Evolutionary conservation across 2,329 filamentous ascomycete species (phyloP), one percentile per base, ranked within the genome.

Genomic region (Trichoderma sp.): DNA sequence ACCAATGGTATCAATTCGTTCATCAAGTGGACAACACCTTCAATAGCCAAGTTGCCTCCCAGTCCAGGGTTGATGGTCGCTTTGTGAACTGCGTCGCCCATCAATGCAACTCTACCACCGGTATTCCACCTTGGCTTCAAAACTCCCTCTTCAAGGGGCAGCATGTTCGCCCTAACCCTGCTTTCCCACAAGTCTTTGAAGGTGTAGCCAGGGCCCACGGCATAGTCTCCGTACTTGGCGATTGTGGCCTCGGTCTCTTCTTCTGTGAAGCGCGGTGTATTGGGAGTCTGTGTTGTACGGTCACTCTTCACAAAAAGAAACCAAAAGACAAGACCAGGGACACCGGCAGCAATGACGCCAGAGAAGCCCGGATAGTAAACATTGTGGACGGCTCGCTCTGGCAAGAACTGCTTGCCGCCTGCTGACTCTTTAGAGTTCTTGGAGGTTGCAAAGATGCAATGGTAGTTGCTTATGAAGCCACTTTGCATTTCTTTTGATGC

Each of bases 301-400:
- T 68, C 55, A 34, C 66, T 61, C 55, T 61, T 59, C 23, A 68
- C 36, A 26, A 68, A 61, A 0, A 68, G n/a, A 13, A 68, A 68
- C 66, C 66, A 68, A 34, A 34, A 68, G 7, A 23, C 55, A 68
- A 68, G 28, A 8, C 66, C 66, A 3, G 66, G 66, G 23, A 50
- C 26, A 7, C 66, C 66, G 3, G 39, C 39, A 12, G 66, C 66
- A 13, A 50, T 47, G n/a, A 68, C 55, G 3, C 66, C 66, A 12
- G 66, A 68, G 39, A 68, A 68, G n/a, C 66, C 66, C 13, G 26
- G 36, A 6, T 68, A 68, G 17, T 68, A 68, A n/a, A 68, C 66
- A 15, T 68, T 68, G 20, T 61, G 66, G 11, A 61, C 66, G 2
- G 34, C 36, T 3, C 66, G 36, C 20, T 34, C 57, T 2, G 66